Conservation (phyloP, 768 basidiomycete species). For the Hericium rajendrae region DNA sequence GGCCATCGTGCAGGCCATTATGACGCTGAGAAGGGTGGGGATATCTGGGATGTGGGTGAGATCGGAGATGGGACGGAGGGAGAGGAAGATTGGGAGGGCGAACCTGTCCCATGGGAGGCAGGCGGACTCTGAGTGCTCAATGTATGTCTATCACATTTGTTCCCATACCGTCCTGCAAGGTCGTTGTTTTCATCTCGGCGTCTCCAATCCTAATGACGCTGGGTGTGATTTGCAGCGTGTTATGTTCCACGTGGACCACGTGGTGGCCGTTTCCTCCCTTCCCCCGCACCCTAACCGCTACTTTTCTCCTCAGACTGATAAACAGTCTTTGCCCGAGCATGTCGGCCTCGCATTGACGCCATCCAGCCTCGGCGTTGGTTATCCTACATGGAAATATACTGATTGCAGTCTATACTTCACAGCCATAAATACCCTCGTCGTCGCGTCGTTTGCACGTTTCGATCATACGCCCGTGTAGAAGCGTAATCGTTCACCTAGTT, state of each 20-base stretch:
- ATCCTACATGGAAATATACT: constrained; percentile 2
- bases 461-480: neutral
- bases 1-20: constrained; percentile 47
- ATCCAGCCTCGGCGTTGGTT: neutral
- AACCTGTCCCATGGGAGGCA: constrained; percentile 74
- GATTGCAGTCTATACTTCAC: neutral
- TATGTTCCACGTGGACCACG: constrained; percentile 13
- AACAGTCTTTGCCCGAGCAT: constrained; percentile 7
- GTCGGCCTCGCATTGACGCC: neutral
- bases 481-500: neutral
- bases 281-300: neutral
- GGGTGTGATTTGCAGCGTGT: neutral
- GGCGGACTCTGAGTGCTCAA: constrained; percentile 47
- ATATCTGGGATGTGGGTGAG: constrained; percentile 74
- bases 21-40: constrained; percentile 54
- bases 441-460: neutral
- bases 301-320: constrained; percentile 1
- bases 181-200: constrained; percentile 5
- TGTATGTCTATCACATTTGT: constrained; percentile 17
- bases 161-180: neutral
- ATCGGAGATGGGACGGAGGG: constrained; percentile 27
- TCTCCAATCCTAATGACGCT: neutral
- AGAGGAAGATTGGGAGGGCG: constrained; percentile 59
- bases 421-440: neutral
- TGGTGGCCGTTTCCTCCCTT: neutral